These are phyloP conservation scores for Pseudocohnilembus persalinus DNA, from an alignment of 169 alveolate genomes.

Conservation along the genomic window DNA sequence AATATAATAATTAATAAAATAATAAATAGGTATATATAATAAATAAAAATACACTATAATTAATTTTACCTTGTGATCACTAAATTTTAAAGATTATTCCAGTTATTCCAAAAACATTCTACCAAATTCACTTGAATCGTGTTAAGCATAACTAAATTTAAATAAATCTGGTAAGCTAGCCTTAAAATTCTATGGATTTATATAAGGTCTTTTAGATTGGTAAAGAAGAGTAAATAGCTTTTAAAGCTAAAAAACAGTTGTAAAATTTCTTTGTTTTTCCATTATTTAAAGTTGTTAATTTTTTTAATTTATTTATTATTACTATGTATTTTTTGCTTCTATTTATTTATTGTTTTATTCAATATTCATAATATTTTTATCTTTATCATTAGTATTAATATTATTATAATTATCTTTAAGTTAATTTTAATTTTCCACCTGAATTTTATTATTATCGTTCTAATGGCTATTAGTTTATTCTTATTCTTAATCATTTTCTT, in stretches of 20 bases:
- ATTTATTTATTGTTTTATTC: not conserved
- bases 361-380: not conserved
- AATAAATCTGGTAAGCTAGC: conserved; percentile 6
- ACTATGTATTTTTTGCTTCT: not conserved
- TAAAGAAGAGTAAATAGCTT: conserved; percentile 14
- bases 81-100: conserved; percentile 6
- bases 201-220: conserved; percentile 8
- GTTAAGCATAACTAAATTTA: conserved; percentile 9
- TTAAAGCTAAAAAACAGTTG: conserved; percentile 18
- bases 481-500: too few relatives aligned
- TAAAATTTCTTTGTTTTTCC: not conserved
- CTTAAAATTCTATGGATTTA: conserved; percentile 15
- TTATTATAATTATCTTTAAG: not conserved
- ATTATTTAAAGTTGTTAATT: too few relatives aligned
- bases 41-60: not conserved
- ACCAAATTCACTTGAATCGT: conserved; percentile 26
- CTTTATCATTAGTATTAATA: not conserved
- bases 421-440: too few relatives aligned
- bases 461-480: too few relatives aligned
- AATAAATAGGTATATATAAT: too few relatives aligned
- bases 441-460: too few relatives aligned
- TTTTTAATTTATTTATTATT: too few relatives aligned
- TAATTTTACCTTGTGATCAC: conserved; percentile 11
- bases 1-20: too few relatives aligned
- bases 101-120: conserved; percentile 21